These are phyloP conservation scores for Pythium oligandrum DNA, from an alignment of 352 stramenopile genomes.

Conservation along the genomic window DNA sequence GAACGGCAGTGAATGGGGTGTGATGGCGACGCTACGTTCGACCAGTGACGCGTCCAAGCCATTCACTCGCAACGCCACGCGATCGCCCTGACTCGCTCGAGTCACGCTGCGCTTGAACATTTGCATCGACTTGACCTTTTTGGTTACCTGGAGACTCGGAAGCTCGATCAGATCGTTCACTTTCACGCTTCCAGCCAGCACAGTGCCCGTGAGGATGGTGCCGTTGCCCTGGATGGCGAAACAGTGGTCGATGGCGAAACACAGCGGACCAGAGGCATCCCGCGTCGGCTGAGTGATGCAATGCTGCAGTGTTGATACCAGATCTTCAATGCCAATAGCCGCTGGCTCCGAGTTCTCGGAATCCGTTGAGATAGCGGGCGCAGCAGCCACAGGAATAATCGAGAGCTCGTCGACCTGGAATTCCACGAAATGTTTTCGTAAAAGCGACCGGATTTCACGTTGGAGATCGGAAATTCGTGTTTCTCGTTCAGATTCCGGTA, in stretches of 20 bases:
- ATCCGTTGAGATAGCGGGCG: conserved; percentile 15
- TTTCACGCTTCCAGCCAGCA: conserved; percentile 79
- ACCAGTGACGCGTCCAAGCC: conserved; percentile 53
- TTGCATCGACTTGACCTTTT: conserved; percentile 98
- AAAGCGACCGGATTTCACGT: conserved; percentile 56
- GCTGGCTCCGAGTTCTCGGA: not conserved
- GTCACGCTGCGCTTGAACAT: conserved; percentile 94
- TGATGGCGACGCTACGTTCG: conserved; percentile 55
- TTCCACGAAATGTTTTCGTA: conserved; percentile 37
- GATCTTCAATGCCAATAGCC: conserved; percentile 62
- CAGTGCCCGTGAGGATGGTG: conserved; percentile 95
- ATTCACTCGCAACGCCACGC: conserved; percentile 93
- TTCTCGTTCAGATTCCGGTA: conserved; percentile 65
- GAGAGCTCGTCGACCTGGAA: conserved; percentile 25
- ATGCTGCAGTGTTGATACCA: conserved; percentile 39
- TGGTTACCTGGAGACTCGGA: conserved; percentile 65
- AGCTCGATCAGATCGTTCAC: conserved; percentile 95
- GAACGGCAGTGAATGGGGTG: conserved; percentile 42
- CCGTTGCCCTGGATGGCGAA: conserved; percentile 97
- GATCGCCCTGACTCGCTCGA: conserved; percentile 88
- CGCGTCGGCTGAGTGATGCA: conserved; percentile 37
- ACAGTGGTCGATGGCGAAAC: conserved; percentile 97
- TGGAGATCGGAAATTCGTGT: conserved; percentile 56
- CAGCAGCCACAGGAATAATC: conserved; percentile 85
- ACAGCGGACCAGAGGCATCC: conserved; percentile 65